Percentiles rank a stretch among this genome's conserved stretches.
phyloP scores from a whole-genome alignment of 2,329 filamentous ascomycete genomes.

The Alternaria sp. region DNA sequence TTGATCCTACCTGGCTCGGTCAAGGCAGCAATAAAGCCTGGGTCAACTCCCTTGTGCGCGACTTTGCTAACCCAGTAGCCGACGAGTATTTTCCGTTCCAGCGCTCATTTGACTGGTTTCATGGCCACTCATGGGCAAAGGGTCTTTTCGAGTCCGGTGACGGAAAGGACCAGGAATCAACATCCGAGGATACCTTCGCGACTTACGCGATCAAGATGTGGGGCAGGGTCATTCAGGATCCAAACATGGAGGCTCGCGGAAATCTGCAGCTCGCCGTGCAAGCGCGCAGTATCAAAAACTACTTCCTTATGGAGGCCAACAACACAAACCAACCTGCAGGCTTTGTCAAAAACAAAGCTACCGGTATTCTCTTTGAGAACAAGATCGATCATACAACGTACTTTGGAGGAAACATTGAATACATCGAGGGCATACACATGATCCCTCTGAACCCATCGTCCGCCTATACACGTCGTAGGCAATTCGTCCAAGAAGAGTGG shows the following conservation, averaged over 20 bases:
- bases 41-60: conserved; percentile 84
- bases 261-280: conserved; percentile 87
- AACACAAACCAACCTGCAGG: conserved; percentile 78
- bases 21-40: conserved; percentile 74
- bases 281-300: conserved; percentile 75
- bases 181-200: conserved; percentile 91
- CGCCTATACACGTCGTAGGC: conserved; percentile 71
- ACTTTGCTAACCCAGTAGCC: conserved; percentile 77
- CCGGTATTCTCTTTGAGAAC: conserved; percentile 86
- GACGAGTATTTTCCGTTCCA: conserved; percentile 81
- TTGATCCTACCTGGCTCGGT: conserved; percentile 79
- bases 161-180: conserved; percentile 89
- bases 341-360: conserved; percentile 84
- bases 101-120: conserved; percentile 84
- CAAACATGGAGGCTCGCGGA: conserved; percentile 79
- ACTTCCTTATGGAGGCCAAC: conserved; percentile 80
- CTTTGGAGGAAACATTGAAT: conserved; percentile 76
- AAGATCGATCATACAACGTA: conserved; percentile 93
- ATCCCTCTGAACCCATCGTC: conserved; percentile 78
- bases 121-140: conserved; percentile 92
- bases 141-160: conserved; percentile 77
- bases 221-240: conserved; percentile 79
- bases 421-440: conserved; percentile 83
- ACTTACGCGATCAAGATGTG: conserved; percentile 94
- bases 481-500: conserved; percentile 77